Base-by-base conservation (phyloP, 352 stramenopile genomes). In the Pythium phragmitis region DNA sequence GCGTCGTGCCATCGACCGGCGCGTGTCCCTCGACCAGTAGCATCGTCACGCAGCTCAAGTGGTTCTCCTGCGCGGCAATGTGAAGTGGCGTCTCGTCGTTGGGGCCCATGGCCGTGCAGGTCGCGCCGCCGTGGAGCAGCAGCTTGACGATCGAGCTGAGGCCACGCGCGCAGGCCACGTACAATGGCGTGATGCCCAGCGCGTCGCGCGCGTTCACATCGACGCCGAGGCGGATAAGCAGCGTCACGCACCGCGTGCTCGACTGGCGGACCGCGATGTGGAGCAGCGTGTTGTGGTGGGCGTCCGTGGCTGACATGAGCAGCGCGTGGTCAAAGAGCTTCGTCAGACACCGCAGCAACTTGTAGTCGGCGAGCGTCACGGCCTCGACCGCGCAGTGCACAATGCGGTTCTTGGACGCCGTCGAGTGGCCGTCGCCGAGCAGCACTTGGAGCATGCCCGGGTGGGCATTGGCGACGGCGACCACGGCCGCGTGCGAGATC, bases 31-130 rank as follows among this genome's bases (percentile, higher is more conserved):
- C 64, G 30, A 71, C 72, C 6, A 94, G 72, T 21, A 92, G 67
- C 16, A 91, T 52, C 59, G 79, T 74, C 33, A 92, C 79, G 48
- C 83, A 92, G 50, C 70, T 75, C 33, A 91, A 59, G 45, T 92
- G 85, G 64, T 92, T 92, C 49, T 94, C 85, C 69, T 94, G 85
- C 9, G 83, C 83, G 3, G 85, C 82, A 28, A 94, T 88, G 60
- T 94, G 85, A 37, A 94, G 72, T 19, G 85, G 75, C 11, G 78
- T 89, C 72, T 94, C 82, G 37, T 83, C 80, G 60, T 84, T 86
- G 1, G 85, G 85, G 4, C 85, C 85, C 36, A 90, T 82, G 19
- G 75, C 53, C 6, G 63, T 67, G 56, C 76, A 85, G 57, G 70
- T 72, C 8, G 83, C 83, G 13, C 82, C 82, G 12, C 79, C 79